Conservation (phyloP, 768 basidiomycete species). For the Xerocomus spinulosus region DNA sequence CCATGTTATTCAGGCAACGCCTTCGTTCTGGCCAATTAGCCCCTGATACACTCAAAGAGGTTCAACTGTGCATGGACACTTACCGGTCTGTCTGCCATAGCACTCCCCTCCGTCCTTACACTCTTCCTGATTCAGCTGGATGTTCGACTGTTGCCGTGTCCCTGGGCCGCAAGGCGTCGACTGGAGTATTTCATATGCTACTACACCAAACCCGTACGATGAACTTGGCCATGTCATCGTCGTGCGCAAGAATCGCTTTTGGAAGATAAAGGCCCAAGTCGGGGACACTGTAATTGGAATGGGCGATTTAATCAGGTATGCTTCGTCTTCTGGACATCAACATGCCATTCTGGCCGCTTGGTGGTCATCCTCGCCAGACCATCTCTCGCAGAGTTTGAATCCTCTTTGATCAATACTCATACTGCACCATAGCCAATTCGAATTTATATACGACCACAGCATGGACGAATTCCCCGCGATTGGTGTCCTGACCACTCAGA, state of each 20-base stretch:
- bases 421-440: slow-evolving; percentile 53
- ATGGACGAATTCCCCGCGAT: slow-evolving; percentile 61
- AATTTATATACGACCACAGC: slow-evolving; percentile 66
- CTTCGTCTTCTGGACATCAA: not conserved
- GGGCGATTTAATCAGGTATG: slow-evolving; percentile 59
- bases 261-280: slow-evolving; percentile 66
- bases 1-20: slow-evolving; percentile 68
- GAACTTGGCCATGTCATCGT: slow-evolving; percentile 78
- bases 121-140: slow-evolving; percentile 54
- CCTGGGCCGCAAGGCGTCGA: slow-evolving; percentile 72
- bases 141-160: slow-evolving; percentile 87
- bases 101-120: not conserved
- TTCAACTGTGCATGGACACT: slow-evolving; percentile 81
- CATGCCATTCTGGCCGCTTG: not conserved
- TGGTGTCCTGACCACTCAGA: slow-evolving; percentile 72
- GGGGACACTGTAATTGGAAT: slow-evolving; percentile 59
- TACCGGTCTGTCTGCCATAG: slow-evolving; percentile 49
- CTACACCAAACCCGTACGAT: slow-evolving; percentile 24
- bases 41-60: slow-evolving; percentile 65
- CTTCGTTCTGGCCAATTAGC: slow-evolving; percentile 61
- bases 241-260: slow-evolving; percentile 78
- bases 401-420: slow-evolving; percentile 1
- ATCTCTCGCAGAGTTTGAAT: not conserved
- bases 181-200: slow-evolving; percentile 70
- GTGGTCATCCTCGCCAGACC: not conserved